These are phyloP conservation scores for Glutinoglossum americanum DNA, from an alignment of 495 filamentous ascomycete genomes.

Conservation along the genomic window DNA sequence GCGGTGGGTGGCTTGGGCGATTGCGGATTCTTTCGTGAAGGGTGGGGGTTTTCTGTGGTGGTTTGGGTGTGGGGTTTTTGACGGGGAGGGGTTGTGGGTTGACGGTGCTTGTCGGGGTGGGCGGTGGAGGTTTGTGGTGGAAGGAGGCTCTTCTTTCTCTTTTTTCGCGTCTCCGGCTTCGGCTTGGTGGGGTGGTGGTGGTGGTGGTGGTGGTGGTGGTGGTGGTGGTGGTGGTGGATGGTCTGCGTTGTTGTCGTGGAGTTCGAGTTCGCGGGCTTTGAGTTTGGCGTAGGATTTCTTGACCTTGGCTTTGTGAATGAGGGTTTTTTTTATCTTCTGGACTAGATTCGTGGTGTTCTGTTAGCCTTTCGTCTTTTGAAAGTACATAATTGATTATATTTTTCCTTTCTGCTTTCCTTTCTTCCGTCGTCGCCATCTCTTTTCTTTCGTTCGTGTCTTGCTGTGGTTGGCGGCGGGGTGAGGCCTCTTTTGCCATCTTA, in stretches of 20 bases:
- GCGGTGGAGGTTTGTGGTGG: no score
- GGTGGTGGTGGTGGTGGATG: slow-evolving; percentile 11
- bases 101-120: no score
- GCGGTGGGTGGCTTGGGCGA: slow-evolving; percentile 47
- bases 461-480: not conserved
- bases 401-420: not conserved
- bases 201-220: slow-evolving; percentile 12
- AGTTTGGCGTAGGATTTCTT: slow-evolving; percentile 86
- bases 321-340: slow-evolving; percentile 72
- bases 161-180: no score
- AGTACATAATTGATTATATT: slow-evolving; percentile 3
- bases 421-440: not conserved
- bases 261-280: slow-evolving; percentile 33
- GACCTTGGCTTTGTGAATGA: slow-evolving; percentile 85
- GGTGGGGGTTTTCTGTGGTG: slow-evolving; percentile 33
- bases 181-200: no score
- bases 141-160: no score
- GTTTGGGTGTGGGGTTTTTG: no score
- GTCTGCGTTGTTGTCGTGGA: slow-evolving; percentile 2
- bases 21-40: slow-evolving; percentile 28
- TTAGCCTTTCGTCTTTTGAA: not conserved
- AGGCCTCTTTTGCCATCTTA: slow-evolving; percentile 13
- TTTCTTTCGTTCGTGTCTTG: not conserved
- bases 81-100: no score
- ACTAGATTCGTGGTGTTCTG: slow-evolving; percentile 25